Evolutionary conservation across 2,329 filamentous ascomycete genomes (phyloP), one percentile per base, ranked within the genome.

Genomic region (Rugonectria rugulosa): DNA sequence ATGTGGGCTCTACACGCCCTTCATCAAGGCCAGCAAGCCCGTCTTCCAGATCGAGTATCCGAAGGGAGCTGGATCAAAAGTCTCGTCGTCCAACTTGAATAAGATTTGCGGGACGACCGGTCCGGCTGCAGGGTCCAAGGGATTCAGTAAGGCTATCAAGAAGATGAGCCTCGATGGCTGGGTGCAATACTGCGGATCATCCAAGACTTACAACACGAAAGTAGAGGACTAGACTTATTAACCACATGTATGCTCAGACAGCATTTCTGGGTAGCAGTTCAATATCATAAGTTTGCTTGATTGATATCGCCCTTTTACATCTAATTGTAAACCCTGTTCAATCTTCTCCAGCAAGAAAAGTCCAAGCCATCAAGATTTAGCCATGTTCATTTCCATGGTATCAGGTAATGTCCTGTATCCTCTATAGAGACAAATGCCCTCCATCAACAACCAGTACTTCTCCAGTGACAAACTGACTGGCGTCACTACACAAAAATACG

Each of bases 21-120:
- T 90, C 66, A 80, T 87, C 52, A 64, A 79, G 9, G 81, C 80
- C 6, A 77, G 78, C 26, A 90, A 90, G 70, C 87, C 88, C 2
- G 88, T 91, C 26, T 90, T 90, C 69, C 84, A 90, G 68, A 88
- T 91, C 59, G 88, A 91, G 73, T 91, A 91, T 65, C 86, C 86
- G 3, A 75, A 81, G 36, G 79, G 76, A 7, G 80, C 79, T n/a
- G n/a, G n/a, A 6, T 70, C 70, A 71, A 54, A 62, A 3, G 73
- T 82, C 15, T 64, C 70, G 4, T 44, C 63, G 4, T 55, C 59
- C 17, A 60, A 73, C 58, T 68, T 77, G 60, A 56, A 70, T 4
- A 64, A 69, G 6, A 77, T 79, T 19, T 88, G 85, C 67, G 72
- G 74, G 3, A 51, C 56, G 31, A 52, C 60, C 34, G 73, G 70